Percentiles rank a stretch among this genome's conserved stretches.
These are phyloP conservation scores for Tylopilus orsonianus DNA, from an alignment of 1,284 basidiomycete genomes.

Conservation along the genomic window DNA sequence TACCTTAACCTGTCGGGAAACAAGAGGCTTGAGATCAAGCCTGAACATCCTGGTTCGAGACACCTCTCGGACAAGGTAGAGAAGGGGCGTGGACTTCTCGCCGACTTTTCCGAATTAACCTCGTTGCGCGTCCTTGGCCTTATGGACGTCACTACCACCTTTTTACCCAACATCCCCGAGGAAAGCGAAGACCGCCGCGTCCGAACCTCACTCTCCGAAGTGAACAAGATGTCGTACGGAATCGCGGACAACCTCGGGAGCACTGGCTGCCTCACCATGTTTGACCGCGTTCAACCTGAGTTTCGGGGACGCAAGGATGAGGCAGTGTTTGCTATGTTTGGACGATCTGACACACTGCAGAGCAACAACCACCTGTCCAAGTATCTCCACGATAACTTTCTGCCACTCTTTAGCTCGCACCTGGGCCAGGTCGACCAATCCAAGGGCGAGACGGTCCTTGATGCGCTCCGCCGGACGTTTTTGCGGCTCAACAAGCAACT, in stretches of 20 bases:
- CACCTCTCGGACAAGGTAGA: constrained; percentile 24
- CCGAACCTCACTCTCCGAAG: constrained; percentile 87
- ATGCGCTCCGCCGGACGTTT: constrained; percentile 86
- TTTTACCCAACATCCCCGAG: constrained; percentile 78
- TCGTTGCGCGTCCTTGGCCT: constrained; percentile 89
- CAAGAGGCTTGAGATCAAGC: constrained; percentile 86
- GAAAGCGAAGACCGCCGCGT: constrained; percentile 91
- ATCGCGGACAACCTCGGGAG: constrained; percentile 93
- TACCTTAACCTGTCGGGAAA: constrained; percentile 91
- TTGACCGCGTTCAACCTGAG: constrained; percentile 90
- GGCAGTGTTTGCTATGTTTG: constrained; percentile 97
- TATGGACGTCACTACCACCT: constrained; percentile 96
- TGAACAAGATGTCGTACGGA: constrained; percentile 94
- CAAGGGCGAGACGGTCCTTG: constrained; percentile 54
- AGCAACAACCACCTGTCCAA: constrained; percentile 70
- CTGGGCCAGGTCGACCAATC: constrained; percentile 42
- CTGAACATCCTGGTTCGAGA: constrained; percentile 38
- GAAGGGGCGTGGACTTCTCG: constrained; percentile 47
- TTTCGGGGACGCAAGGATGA: constrained; percentile 80
- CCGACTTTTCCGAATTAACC: constrained; percentile 84
- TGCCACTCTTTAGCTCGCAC: constrained; percentile 58
- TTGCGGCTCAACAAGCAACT: constrained; percentile 79
- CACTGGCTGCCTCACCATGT: constrained; percentile 80
- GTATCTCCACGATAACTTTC: constrained; percentile 81
- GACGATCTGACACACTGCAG: constrained; percentile 66